These are phyloP conservation scores for Exserohilum rostratum DNA, from an alignment of 2,329 filamentous ascomycete species.

Conservation along the genomic window DNA sequence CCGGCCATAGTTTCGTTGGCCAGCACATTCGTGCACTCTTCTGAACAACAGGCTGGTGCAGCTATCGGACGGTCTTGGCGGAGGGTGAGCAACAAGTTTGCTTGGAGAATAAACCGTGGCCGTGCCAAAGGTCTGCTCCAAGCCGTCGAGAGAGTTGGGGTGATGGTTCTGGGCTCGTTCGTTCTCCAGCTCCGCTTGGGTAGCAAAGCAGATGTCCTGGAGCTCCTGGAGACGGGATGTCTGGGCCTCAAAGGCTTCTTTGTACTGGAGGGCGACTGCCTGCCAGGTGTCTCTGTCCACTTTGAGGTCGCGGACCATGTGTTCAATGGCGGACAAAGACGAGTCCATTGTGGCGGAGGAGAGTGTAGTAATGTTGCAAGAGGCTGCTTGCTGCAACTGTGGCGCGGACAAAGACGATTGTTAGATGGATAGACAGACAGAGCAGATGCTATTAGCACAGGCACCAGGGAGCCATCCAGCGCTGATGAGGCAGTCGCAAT, in stretches of 20 bases:
- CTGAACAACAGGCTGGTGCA: slow-evolving; percentile 24
- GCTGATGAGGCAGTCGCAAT: not conserved
- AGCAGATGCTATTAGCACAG: not conserved
- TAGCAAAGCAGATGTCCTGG: slow-evolving; percentile 37
- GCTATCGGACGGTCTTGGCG: slow-evolving; percentile 1
- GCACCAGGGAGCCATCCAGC: not conserved
- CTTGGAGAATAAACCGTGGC: slow-evolving; percentile 17
- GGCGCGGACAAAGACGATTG: not conserved
- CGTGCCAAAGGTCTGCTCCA: slow-evolving; percentile 19
- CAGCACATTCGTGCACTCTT: slow-evolving; percentile 24
- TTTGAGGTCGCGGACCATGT: slow-evolving; percentile 31
- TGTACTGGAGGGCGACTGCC: slow-evolving; percentile 35
- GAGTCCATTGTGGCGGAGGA: slow-evolving; percentile 8
- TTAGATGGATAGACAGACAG: too few species aligned
- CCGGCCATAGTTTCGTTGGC: slow-evolving; percentile 29
- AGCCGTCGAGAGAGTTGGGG: slow-evolving; percentile 7
- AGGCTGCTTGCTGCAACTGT: slow-evolving; percentile 7
- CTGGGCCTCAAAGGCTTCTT: slow-evolving; percentile 35
- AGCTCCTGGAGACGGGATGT: slow-evolving; percentile 30
- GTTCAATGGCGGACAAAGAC: slow-evolving; percentile 19
- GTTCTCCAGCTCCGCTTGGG: slow-evolving; percentile 43
- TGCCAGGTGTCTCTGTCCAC: slow-evolving; percentile 40
- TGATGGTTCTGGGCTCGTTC: slow-evolving; percentile 27
- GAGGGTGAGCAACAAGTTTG: not conserved
- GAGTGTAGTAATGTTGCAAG: slow-evolving; percentile 27